Evolutionary conservation across 2,329 filamentous ascomycete genomes (phyloP).

Genomic region (Pseudodiploospora longispora): DNA sequence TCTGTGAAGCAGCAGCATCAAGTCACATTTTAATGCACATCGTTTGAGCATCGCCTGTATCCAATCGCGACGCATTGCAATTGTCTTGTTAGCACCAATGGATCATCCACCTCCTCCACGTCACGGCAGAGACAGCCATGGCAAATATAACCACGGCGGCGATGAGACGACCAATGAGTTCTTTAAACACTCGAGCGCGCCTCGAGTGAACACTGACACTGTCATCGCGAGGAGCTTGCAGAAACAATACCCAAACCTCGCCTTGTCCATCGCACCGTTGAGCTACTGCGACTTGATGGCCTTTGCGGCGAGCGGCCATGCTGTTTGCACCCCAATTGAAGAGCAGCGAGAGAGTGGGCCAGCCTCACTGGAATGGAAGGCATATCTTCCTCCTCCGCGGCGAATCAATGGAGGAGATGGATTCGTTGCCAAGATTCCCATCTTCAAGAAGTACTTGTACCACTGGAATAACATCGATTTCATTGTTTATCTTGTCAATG

Average conservation of each 20-base stretch:
- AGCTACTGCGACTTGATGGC: slow-evolving; percentile 28
- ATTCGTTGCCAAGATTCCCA: slow-evolving; percentile 20
- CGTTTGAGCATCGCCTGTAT: no score
- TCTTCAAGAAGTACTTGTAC: slow-evolving; percentile 36
- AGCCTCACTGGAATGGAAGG: slow-evolving; percentile 28
- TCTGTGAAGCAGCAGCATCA: no score
- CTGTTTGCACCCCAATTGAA: slow-evolving; percentile 22
- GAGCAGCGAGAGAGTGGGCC: slow-evolving; percentile 16
- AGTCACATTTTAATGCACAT: no score
- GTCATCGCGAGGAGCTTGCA: slow-evolving; percentile 32
- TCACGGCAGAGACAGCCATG: no score
- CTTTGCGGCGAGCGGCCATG: slow-evolving; percentile 34
- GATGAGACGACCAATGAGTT: slow-evolving; percentile 9
- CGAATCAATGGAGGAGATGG: slow-evolving; percentile 33
- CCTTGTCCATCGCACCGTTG: slow-evolving; percentile 30
- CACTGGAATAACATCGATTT: slow-evolving; percentile 34
- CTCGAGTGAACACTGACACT: slow-evolving; percentile 34
- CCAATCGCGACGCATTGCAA: no score
- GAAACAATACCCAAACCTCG: slow-evolving; percentile 34
- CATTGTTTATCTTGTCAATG: slow-evolving; percentile 34
- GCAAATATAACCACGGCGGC: neutral
- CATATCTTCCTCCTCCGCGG: slow-evolving; percentile 31
- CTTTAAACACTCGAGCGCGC: slow-evolving; percentile 32
- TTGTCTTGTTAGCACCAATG: no score
- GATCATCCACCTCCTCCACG: no score